Evolutionary conservation across 139 green algal species (phyloP).

Genomic region (Trebouxia sp.): DNA sequence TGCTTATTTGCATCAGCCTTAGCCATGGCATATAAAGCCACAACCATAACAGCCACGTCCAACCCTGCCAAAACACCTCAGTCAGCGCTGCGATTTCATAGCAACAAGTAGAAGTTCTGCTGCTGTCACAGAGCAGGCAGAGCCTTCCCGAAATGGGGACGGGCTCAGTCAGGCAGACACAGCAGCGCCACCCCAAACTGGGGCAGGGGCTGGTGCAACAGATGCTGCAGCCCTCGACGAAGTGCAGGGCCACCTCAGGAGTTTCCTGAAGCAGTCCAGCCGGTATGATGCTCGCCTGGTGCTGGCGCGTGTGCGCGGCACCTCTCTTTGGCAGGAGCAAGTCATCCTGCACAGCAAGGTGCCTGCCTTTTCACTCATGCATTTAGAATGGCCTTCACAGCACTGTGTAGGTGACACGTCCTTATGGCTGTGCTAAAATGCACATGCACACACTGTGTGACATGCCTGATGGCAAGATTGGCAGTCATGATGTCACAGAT

Average conservation of each 20-base stretch:
- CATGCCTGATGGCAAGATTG: no score
- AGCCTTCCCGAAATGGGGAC: no score
- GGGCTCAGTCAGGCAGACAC: not conserved
- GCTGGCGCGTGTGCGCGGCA: conserved; percentile 34
- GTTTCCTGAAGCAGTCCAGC: conserved; percentile 54
- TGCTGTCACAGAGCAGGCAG: no score
- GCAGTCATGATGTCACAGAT: no score
- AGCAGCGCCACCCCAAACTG: not conserved
- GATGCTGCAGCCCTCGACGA: not conserved
- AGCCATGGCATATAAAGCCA: no score
- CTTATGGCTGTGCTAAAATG: not conserved
- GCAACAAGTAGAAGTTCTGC: not conserved
- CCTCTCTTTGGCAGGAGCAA: conserved; percentile 53
- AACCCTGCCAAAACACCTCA: no score
- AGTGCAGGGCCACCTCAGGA: conserved; percentile 43
- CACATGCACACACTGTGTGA: no score
- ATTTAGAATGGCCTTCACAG: not conserved
- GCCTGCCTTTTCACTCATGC: not conserved
- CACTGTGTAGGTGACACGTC: not conserved
- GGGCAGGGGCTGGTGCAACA: not conserved
- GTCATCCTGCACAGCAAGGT: conserved; percentile 65
- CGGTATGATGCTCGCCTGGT: conserved; percentile 51
- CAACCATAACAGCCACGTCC: no score
- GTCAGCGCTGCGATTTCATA: no score
- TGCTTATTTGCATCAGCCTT: no score